Evolutionary conservation across 2,329 filamentous ascomycete genomes (phyloP), one percentile per base, ranked within the genome.

Genomic region (Trichothecium roseum): DNA sequence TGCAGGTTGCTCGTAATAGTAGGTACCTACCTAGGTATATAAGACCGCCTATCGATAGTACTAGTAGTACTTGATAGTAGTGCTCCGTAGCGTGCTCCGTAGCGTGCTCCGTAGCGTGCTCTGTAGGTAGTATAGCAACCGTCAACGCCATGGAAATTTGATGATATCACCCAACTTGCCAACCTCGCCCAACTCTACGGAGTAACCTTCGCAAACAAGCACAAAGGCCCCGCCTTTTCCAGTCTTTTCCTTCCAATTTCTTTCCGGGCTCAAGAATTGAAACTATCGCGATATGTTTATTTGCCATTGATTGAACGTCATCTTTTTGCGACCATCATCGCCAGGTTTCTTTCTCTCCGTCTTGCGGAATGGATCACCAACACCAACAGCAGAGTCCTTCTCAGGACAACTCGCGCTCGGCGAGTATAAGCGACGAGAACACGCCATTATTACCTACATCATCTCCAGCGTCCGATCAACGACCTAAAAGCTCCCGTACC

Each of bases 401-500:
- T 30, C 28, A 13, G n/a, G n/a, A 17, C 28, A n/a, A 14, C n/a
- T 30, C 28, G 6, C 28, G n/a, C 28, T 7, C n/a, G 6, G 10
- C 28, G 12, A 16, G 5, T 17, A 14, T 20, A 18, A 36, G 18
- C 35, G 35, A 37, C 46, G 59, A 62, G 45, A 50, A 50, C 35
- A 55, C 57, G 32, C 59, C 59, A 35, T 45, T 62, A 7, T 49
- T 62, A 6, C 45, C 46, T 20, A 50, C 50, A 17, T 5, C 22
- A 22, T 20, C 37, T 12, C 20, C 13, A 7, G 13, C 6, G n/a
- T 39, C 51, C 29, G 50, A 55, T 27, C 36, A 41, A 28, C 64
- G 64, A 14, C 56, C 63, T 9, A 67, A 63, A 41, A 62, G 68
- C 13, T 49, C 64, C 34, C 74, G 82, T 44, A 83, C 68, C 47